Base-by-base conservation (phyloP, 495 filamentous ascomycete species). In the Rhypophila decipiens region DNA sequence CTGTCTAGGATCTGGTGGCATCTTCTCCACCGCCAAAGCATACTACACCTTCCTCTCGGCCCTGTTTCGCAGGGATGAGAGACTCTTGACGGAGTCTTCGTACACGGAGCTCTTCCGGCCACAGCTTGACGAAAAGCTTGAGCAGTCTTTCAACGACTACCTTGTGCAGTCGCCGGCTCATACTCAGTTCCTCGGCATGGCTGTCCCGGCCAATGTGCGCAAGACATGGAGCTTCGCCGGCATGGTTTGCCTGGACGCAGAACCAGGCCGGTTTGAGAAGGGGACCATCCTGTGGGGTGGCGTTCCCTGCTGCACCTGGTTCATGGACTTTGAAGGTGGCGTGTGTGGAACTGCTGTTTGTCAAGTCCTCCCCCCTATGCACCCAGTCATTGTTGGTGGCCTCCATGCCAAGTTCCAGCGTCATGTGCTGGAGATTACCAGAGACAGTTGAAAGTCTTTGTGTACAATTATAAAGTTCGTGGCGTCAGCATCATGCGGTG, bases 171-270 rank as follows among this genome's bases (percentile, higher is more conserved):
- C 42, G 17, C 42, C 42, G 2, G 36, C 35, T 3, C 43, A 51
- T 27, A 24, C 42, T 0, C 49, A 42, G 37, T 42, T 51, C 27
- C 20, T 51, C 22, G 22, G n/a, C 15, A 11, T 39, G 19, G 42
- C 41, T 9, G 45, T 51, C 12, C 49, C 49, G 42, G 24, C 17
- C 11, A 24, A 12, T 10, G 38, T 51, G 1, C 29, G 49, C 18
- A 51, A 51, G 24, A 45, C 42, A 8, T 51, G 49, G 42, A 39
- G 39, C 5, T 46, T 51, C 20, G 49, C 49, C 12, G 49, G 49
- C 3, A 24, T 51, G 49, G 24, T 51, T 2, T 33, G 24, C 17
- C 5, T 35, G 18, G 27, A 37, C 7, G 37, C 17, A 9, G 34
- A 42, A 22, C 41, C 44, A 11, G 49, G 49, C 12, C 24, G 49